Evolutionary conservation across 2,329 filamentous ascomycete genomes (phyloP).

Genomic region (Sporothrix euskadiensis): DNA sequence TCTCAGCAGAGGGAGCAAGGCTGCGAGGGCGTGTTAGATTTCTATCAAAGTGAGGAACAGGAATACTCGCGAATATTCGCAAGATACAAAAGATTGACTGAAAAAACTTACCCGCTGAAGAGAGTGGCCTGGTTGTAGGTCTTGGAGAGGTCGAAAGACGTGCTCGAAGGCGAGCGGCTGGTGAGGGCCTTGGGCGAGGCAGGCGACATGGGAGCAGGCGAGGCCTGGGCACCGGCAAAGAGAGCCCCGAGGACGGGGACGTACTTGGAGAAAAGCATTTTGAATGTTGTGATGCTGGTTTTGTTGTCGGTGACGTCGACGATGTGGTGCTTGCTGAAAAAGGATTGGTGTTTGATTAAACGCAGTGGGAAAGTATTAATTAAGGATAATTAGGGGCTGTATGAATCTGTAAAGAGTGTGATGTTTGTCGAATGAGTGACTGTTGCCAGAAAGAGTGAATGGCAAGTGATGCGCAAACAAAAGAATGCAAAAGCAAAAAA

Average conservation of each 20-base stretch:
- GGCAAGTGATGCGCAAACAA: conserved; percentile 23
- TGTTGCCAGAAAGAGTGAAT: conserved; percentile 26
- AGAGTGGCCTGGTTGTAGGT: conserved; percentile 32
- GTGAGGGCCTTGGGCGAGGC: conserved; percentile 16
- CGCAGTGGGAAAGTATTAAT: not conserved
- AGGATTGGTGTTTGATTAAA: not conserved
- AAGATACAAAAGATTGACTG: not conserved
- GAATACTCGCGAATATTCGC: not conserved
- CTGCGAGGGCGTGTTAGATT: conserved; percentile 17
- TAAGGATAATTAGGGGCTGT: not conserved
- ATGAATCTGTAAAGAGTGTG: not conserved
- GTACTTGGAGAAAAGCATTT: conserved; percentile 29
- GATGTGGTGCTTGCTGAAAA: not conserved
- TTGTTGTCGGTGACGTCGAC: not conserved
- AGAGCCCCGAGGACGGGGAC: conserved; percentile 30
- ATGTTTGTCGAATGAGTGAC: conserved; percentile 18
- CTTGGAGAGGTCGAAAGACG: conserved; percentile 31
- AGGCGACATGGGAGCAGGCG: conserved; percentile 22
- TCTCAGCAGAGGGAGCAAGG: conserved; percentile 25
- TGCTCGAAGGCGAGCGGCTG: conserved; percentile 12
- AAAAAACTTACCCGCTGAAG: conserved; percentile 31
- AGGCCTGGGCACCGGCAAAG: conserved; percentile 30
- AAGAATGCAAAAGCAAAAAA: conserved; percentile 6
- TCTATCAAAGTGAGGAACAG: not conserved
- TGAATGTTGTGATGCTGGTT: not conserved